These are phyloP conservation scores for Corynespora cassiicola DNA, from an alignment of 2,329 filamentous ascomycete genomes.

Conservation along the genomic window DNA sequence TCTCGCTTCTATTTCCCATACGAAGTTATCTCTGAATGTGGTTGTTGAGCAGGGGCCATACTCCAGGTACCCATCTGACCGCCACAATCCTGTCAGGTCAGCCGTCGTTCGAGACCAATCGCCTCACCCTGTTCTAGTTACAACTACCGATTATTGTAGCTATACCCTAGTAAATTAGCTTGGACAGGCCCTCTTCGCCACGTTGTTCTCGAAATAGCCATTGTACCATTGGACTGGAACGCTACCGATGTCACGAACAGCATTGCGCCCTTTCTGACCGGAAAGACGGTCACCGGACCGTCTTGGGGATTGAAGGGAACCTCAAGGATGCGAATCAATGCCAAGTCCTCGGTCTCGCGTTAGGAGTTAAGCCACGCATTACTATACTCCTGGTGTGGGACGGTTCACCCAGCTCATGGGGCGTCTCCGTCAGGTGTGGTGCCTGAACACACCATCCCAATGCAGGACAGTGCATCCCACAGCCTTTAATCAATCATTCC, in stretches of 20 bases:
- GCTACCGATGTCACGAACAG: slow-evolving; percentile 4
- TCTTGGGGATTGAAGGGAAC: slow-evolving; percentile 5
- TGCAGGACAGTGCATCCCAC: not conserved
- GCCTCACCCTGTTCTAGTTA: slow-evolving; percentile 12
- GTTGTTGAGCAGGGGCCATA: slow-evolving; percentile 6
- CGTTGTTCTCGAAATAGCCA: slow-evolving; percentile 18
- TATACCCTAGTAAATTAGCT: no score
- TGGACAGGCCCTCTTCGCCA: slow-evolving; percentile 13
- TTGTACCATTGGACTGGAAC: slow-evolving; percentile 6
- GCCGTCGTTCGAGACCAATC: slow-evolving; percentile 6
- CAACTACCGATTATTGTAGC: slow-evolving; percentile 21
- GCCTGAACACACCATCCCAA: slow-evolving; percentile 8
- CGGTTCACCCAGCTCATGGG: slow-evolving; percentile 2
- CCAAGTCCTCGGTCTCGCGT: slow-evolving; percentile 8
- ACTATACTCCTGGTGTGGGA: slow-evolving; percentile 5
- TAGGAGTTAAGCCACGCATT: slow-evolving; percentile 9
- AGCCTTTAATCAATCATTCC: no score
- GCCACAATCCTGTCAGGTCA: slow-evolving; percentile 9
- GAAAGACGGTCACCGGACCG: slow-evolving; percentile 9
- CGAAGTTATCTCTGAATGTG: not conserved
- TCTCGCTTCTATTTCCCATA: slow-evolving; percentile 8
- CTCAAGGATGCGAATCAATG: no score
- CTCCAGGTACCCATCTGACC: slow-evolving; percentile 6
- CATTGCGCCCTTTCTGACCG: slow-evolving; percentile 14
- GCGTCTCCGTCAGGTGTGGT: no score